Evolutionary conservation across 768 basidiomycete genomes (phyloP).

Genomic region (Calocybe gangraenosa): DNA sequence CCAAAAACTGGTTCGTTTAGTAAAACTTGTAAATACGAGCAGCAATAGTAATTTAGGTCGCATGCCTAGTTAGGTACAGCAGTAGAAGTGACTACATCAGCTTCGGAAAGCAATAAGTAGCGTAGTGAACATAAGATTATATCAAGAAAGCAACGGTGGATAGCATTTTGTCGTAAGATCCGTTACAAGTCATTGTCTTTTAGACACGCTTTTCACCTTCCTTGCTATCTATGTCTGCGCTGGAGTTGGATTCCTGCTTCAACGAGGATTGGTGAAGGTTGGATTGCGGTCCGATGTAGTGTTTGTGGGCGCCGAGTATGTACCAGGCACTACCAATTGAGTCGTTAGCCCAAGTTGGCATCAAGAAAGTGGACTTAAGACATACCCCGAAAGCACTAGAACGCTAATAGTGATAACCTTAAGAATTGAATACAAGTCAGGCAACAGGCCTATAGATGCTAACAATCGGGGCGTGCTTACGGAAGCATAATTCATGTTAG

Average conservation of each 20-base stretch:
- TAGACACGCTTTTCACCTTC: background rate
- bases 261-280: conserved; percentile 32
- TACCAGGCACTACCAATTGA: conserved; percentile 43
- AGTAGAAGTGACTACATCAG: background rate
- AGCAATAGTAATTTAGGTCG: conserved; percentile 1
- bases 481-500: conserved; percentile 82
- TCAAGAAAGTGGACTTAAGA: conserved; percentile 8
- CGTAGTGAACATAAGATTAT: too few relatives aligned
- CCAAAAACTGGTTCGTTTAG: too few relatives aligned
- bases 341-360: conserved; percentile 1
- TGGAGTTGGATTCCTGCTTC: background rate
- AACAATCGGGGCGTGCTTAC: conserved; percentile 31
- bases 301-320: conserved; percentile 43
- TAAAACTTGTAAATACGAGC: too few relatives aligned
- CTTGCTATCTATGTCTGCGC: background rate
- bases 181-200: too few relatives aligned
- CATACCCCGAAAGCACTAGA: conserved; percentile 49
- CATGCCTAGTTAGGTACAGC: background rate
- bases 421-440: background rate
- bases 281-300: conserved; percentile 58
- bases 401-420: conserved; percentile 53
- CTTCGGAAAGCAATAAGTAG: too few relatives aligned
- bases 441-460: background rate
- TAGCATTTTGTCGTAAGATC: too few relatives aligned
- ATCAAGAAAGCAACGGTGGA: too few relatives aligned